These are phyloP conservation scores for Arctium minus DNA, from an alignment of 129 eudicot genomes.

Conservation along the genomic window DNA sequence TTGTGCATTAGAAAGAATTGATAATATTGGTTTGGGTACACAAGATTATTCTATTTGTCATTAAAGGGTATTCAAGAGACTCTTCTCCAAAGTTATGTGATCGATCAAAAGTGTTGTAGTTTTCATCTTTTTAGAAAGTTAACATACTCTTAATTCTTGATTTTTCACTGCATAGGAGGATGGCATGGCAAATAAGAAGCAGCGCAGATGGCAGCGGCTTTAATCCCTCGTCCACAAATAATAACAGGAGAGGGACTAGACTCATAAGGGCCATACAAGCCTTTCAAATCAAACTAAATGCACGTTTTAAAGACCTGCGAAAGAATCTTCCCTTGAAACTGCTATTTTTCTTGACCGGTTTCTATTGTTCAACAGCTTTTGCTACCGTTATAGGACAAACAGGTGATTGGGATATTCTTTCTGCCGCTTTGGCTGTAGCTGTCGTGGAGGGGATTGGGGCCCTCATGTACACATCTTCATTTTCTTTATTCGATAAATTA, in stretches of 20 bases:
- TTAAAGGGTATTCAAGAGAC: not conserved
- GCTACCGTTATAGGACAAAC: slow-evolving; percentile 93
- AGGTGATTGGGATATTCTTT: slow-evolving; percentile 93
- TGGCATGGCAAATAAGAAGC: slow-evolving; percentile 52
- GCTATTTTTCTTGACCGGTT: slow-evolving; percentile 75
- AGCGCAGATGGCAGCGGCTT: slow-evolving; percentile 47
- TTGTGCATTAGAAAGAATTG: not conserved
- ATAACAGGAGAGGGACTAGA: slow-evolving; percentile 48
- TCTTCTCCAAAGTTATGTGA: not conserved
- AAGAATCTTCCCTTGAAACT: slow-evolving; percentile 59
- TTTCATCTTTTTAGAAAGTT: not conserved
- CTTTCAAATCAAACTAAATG: slow-evolving; percentile 41
- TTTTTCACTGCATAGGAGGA: slow-evolving; percentile 40
- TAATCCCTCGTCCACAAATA: slow-evolving; percentile 42
- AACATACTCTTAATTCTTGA: not conserved
- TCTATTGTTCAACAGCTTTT: slow-evolving; percentile 86
- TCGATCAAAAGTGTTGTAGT: not conserved
- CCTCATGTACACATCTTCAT: slow-evolving; percentile 63
- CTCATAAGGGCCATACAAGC: slow-evolving; percentile 49
- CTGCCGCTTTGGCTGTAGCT: slow-evolving; percentile 79
- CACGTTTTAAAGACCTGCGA: slow-evolving; percentile 46
- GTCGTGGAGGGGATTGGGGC: slow-evolving; percentile 88
- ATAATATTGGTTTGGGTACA: not conserved
- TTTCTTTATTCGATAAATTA: slow-evolving; percentile 38
- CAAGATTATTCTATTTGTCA: not conserved